phyloP scores from a whole-genome alignment of 2,329 filamentous ascomycete species.

The Cercospora zeae-maydis region DNA sequence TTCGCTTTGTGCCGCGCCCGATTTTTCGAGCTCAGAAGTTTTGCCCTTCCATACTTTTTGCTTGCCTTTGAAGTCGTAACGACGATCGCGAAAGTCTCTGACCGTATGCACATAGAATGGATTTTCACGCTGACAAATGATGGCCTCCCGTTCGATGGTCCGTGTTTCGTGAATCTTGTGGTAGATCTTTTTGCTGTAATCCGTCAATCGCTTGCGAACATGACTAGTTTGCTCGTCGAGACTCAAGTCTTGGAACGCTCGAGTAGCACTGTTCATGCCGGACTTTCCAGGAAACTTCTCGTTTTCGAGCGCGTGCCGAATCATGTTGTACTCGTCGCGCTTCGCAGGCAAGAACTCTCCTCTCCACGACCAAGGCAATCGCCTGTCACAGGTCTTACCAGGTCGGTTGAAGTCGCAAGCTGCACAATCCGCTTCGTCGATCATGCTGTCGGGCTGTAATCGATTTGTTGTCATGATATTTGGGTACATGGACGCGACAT shows the following conservation, averaged over 20 bases:
- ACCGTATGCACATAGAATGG: slow-evolving; percentile 98
- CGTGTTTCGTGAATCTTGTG: slow-evolving; percentile 97
- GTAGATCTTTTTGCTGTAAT: slow-evolving; percentile 98
- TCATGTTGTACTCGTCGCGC: slow-evolving; percentile 99
- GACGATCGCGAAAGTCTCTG: slow-evolving; percentile 88
- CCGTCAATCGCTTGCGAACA: slow-evolving; percentile 80
- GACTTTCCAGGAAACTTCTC: slow-evolving; percentile 82
- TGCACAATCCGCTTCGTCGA: slow-evolving; percentile 90
- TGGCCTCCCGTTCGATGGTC: slow-evolving; percentile 88
- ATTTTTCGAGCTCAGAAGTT: slow-evolving; percentile 77
- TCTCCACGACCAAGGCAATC: slow-evolving; percentile 96
- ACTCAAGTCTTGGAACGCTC: slow-evolving; percentile 76
- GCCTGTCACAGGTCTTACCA: slow-evolving; percentile 92
- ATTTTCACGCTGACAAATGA: slow-evolving; percentile 97
- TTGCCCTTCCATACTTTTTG: slow-evolving; percentile 99
- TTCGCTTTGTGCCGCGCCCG: slow-evolving; percentile 70
- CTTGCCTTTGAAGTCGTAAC: slow-evolving; percentile 97
- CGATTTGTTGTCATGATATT: slow-evolving; percentile 99
- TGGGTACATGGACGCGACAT: slow-evolving; percentile 98
- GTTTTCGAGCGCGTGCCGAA: slow-evolving; percentile 82
- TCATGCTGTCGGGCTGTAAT: slow-evolving; percentile 98
- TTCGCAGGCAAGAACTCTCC: slow-evolving; percentile 96
- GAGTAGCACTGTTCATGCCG: slow-evolving; percentile 60
- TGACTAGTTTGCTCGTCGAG: slow-evolving; percentile 76
- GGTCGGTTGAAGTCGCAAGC: slow-evolving; percentile 98